phyloP scores from a whole-genome alignment of 2,329 filamentous ascomycete species.

The Alternaria triticimaculans region DNA sequence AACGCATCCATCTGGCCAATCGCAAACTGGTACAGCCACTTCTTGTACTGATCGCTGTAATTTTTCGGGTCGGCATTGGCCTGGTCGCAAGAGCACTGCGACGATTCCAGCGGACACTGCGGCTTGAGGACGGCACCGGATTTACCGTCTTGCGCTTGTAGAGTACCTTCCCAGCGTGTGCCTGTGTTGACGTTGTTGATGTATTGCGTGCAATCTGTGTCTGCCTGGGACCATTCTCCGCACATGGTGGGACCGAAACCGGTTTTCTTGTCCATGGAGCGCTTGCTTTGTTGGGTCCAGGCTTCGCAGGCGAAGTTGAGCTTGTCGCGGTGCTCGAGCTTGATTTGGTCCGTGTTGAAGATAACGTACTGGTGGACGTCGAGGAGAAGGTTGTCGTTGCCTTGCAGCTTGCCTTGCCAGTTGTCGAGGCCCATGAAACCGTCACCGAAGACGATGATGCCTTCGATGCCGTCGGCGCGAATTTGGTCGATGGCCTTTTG shows the following conservation, averaged over 20 bases:
- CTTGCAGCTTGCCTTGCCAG: constrained; percentile 84
- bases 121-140: constrained; percentile 70
- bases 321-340: constrained; percentile 81
- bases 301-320: constrained; percentile 84
- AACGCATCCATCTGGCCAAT: constrained; percentile 96
- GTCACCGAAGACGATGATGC: constrained; percentile 85
- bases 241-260: constrained; percentile 94
- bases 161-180: constrained; percentile 89
- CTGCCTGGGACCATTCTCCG: constrained; percentile 96
- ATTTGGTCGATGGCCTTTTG: constrained; percentile 73
- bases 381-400: constrained; percentile 76
- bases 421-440: constrained; percentile 91
- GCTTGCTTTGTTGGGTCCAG: constrained; percentile 80
- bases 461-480: constrained; percentile 75
- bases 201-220: constrained; percentile 88
- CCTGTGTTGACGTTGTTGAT: constrained; percentile 91
- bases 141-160: constrained; percentile 67
- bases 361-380: constrained; percentile 99
- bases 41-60: constrained; percentile 79
- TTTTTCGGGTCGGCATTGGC: constrained; percentile 75
- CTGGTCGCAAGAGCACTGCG: constrained; percentile 72
- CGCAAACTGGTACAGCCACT: constrained; percentile 87
- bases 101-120: constrained; percentile 70
- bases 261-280: constrained; percentile 73
- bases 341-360: constrained; percentile 90